Conservation (phyloP, 805 yeast species). For the Phaffomyces thermotolerans region DNA sequence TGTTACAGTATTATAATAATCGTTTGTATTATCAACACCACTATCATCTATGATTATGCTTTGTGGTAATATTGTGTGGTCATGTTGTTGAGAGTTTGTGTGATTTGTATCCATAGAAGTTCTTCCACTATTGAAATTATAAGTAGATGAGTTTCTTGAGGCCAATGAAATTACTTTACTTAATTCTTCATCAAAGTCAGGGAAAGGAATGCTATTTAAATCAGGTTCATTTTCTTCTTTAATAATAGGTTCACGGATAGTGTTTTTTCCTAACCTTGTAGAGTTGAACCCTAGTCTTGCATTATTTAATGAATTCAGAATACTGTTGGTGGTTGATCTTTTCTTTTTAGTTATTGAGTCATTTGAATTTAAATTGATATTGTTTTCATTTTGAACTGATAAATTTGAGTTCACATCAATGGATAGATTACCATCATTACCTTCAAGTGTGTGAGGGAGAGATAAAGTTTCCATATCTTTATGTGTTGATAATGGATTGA, state of each 20-base stretch:
- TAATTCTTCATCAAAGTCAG: slow-evolving; percentile 20
- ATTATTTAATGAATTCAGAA: slow-evolving; percentile 19
- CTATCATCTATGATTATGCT: neutral
- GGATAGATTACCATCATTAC: slow-evolving; percentile 13
- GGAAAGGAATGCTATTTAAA: neutral
- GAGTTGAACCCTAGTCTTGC: slow-evolving; percentile 19
- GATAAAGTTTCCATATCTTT: slow-evolving; percentile 13
- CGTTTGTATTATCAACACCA: neutral
- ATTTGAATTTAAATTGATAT: no score
- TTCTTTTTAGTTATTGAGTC: slow-evolving; percentile 6
- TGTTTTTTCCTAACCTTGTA: slow-evolving; percentile 2
- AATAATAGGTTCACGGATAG: slow-evolving; percentile 6
- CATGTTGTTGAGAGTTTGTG: neutral
- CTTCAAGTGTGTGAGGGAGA: slow-evolving; percentile 11
- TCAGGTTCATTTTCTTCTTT: slow-evolving; percentile 4
- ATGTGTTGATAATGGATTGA: slow-evolving; percentile 23
- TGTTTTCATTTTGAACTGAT: neutral
- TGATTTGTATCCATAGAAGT: slow-evolving; percentile 4
- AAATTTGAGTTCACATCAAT: neutral
- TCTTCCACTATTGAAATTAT: slow-evolving; percentile 16
- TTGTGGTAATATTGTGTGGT: neutral
- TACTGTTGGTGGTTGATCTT: slow-evolving; percentile 14
- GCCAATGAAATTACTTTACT: slow-evolving; percentile 20
- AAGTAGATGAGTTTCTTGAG: slow-evolving; percentile 17
- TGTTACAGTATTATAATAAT: neutral